phyloP scores from a whole-genome alignment of 2,329 filamentous ascomycete species.

The Ophiostoma perfectum region DNA sequence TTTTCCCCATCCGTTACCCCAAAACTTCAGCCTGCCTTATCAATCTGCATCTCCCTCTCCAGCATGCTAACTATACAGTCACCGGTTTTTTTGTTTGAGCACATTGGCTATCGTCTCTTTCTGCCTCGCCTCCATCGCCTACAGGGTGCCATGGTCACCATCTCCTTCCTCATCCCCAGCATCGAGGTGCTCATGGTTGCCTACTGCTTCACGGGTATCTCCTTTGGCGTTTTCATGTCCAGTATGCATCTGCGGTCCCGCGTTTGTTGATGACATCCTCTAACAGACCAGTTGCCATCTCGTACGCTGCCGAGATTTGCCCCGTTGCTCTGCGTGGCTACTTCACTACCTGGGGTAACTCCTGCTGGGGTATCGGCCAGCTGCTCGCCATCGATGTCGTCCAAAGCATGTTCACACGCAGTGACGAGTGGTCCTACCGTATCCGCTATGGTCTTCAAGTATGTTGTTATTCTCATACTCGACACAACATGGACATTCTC shows the following conservation, averaged over 20 bases:
- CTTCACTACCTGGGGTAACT: conserved; percentile 25
- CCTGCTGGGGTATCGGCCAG: conserved; percentile 27
- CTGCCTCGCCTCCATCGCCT: conserved; percentile 2
- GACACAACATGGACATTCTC: background rate
- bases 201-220: conserved; percentile 10
- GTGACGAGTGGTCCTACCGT: conserved; percentile 3
- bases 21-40: background rate
- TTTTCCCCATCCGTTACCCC: background rate
- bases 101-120: conserved; percentile 15
- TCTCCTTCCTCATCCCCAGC: conserved; percentile 10
- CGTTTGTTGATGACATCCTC: too few species aligned
- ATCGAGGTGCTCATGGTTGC: conserved; percentile 15
- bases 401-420: conserved; percentile 17
- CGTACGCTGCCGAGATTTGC: conserved; percentile 24
- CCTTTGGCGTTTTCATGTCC: conserved; percentile 25
- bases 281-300: conserved; percentile 13
- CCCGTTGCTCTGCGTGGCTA: conserved; percentile 22
- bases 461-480: background rate
- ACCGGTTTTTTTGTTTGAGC: conserved; percentile 13
- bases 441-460: conserved; percentile 2
- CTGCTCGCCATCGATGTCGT: conserved; percentile 23
- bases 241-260: background rate
- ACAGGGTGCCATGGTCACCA: conserved; percentile 34
- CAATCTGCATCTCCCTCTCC: background rate
- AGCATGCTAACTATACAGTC: background rate